Evolutionary conservation across 73 alveolate genomes (phyloP).

Genomic region (Blepharisma stoltei): DNA sequence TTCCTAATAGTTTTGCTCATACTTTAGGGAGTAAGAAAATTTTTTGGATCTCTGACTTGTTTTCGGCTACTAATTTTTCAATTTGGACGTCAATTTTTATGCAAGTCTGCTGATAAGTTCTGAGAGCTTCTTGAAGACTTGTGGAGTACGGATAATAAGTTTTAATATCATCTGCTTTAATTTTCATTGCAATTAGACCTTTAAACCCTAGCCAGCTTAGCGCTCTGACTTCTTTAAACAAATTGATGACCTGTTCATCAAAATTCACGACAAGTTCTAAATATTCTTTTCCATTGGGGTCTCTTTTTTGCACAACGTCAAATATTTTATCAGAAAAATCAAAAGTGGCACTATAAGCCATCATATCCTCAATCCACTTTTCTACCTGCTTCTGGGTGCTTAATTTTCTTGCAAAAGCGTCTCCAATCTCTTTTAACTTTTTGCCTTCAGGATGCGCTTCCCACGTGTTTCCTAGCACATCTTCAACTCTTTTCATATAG

Average conservation of each 20-base stretch:
- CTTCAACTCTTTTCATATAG: slow-evolving; percentile 62
- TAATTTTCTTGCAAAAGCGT: slow-evolving; percentile 70
- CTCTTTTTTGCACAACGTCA: slow-evolving; percentile 39
- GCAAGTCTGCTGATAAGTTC: slow-evolving; percentile 72
- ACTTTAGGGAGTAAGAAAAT: too few relatives aligned
- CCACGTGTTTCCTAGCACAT: slow-evolving; percentile 93
- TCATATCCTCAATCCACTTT: slow-evolving; percentile 38
- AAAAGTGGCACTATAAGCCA: slow-evolving; percentile 34
- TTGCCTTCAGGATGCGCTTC: slow-evolving; percentile 83
- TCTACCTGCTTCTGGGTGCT: slow-evolving; percentile 40
- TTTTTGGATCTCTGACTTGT: slow-evolving; percentile 62
- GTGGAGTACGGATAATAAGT: slow-evolving; percentile 70
- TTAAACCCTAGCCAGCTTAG: slow-evolving; percentile 47
- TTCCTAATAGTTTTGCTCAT: too few relatives aligned
- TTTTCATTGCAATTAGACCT: slow-evolving; percentile 42
- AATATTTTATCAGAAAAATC: slow-evolving; percentile 35
- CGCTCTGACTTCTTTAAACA: slow-evolving; percentile 78
- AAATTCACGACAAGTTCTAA: slow-evolving; percentile 87
- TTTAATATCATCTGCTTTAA: slow-evolving; percentile 60
- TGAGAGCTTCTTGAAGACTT: slow-evolving; percentile 75
- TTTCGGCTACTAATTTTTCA: slow-evolving; percentile 73
- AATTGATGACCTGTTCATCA: slow-evolving; percentile 80
- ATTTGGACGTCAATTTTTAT: slow-evolving; percentile 62
- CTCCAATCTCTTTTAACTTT: slow-evolving; percentile 82
- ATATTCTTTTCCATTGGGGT: slow-evolving; percentile 35